phyloP scores from a whole-genome alignment of 2,329 filamentous ascomycete species.

The Aspergillus sp. region DNA sequence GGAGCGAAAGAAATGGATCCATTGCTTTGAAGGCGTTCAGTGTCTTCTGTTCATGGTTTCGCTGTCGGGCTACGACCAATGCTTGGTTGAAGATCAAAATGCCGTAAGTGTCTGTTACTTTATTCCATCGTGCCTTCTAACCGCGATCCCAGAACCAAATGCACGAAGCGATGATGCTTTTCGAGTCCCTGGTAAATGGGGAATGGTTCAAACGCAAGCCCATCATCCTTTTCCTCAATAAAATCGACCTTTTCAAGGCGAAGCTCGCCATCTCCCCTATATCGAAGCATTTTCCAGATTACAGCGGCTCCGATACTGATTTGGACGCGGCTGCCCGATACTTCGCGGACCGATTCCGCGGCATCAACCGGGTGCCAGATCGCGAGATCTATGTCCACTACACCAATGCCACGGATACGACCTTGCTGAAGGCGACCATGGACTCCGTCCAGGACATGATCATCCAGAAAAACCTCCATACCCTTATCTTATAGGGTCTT shows the following conservation, averaged over 20 bases:
- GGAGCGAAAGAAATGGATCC: slow-evolving; percentile 95
- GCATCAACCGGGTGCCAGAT: slow-evolving; percentile 56
- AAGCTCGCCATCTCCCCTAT: slow-evolving; percentile 65
- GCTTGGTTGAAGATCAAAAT: slow-evolving; percentile 90
- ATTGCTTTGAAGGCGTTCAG: slow-evolving; percentile 91
- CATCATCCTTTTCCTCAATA: slow-evolving; percentile 77
- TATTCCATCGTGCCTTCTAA: slow-evolving; percentile 1
- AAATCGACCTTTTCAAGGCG: slow-evolving; percentile 75
- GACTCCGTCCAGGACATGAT: slow-evolving; percentile 79
- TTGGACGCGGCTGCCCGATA: slow-evolving; percentile 69
- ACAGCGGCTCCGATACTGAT: slow-evolving; percentile 60
- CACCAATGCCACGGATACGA: slow-evolving; percentile 56
- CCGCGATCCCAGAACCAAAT: slow-evolving; percentile 63
- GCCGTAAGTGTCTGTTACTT: slow-evolving; percentile 54
- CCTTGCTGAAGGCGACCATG: slow-evolving; percentile 78
- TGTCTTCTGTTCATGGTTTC: slow-evolving; percentile 88
- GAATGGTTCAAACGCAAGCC: slow-evolving; percentile 78
- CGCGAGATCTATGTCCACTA: slow-evolving; percentile 52
- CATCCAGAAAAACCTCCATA: slow-evolving; percentile 72
- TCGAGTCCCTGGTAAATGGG: slow-evolving; percentile 76
- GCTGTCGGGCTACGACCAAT: slow-evolving; percentile 94
- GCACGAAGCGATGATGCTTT: slow-evolving; percentile 80
- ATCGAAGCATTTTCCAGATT: slow-evolving; percentile 68
- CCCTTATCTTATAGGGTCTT: slow-evolving; percentile 54
- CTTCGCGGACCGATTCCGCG: slow-evolving; percentile 71